Evolutionary conservation across 306 rosid species (phyloP).

Genomic region (Abrus precatorius): DNA sequence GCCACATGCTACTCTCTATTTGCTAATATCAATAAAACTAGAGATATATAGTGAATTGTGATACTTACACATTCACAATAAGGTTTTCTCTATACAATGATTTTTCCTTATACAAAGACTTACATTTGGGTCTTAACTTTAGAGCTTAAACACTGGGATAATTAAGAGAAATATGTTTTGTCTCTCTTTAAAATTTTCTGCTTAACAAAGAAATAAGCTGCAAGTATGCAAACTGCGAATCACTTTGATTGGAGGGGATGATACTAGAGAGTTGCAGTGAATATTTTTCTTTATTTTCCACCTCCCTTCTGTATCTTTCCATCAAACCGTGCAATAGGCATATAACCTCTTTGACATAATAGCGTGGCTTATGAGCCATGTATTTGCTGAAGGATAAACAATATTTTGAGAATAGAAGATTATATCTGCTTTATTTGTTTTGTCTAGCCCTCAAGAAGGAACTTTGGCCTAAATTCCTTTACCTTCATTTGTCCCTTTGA

Average conservation of each 20-base stretch:
- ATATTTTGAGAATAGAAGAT: not conserved
- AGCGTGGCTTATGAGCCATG: not conserved
- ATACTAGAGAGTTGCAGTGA: slow-evolving; percentile 54
- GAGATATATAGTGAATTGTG: not conserved
- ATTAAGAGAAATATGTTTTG: not conserved
- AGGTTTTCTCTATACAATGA: not conserved
- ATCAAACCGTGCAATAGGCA: too few relatives aligned
- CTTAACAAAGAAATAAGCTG: slow-evolving; percentile 5
- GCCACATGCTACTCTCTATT: not conserved
- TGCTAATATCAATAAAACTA: not conserved
- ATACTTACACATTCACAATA: not conserved
- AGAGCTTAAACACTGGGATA: not conserved
- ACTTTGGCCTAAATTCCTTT: not conserved
- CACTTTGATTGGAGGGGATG: slow-evolving; percentile 63
- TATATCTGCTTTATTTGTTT: too few relatives aligned
- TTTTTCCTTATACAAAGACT: not conserved
- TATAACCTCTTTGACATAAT: not conserved
- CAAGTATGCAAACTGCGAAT: not conserved
- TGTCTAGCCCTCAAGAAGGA: too few relatives aligned
- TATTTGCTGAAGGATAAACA: not conserved
- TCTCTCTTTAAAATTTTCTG: not conserved
- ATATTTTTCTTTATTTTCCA: too few relatives aligned
- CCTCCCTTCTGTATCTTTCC: too few relatives aligned
- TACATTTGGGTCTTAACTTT: slow-evolving; percentile 1
- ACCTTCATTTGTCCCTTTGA: slow-evolving; percentile 12